Percentiles rank a stretch among this genome's conserved stretches.
phyloP scores from a whole-genome alignment of 2,329 filamentous ascomycete species.

The Alternaria sp. region DNA sequence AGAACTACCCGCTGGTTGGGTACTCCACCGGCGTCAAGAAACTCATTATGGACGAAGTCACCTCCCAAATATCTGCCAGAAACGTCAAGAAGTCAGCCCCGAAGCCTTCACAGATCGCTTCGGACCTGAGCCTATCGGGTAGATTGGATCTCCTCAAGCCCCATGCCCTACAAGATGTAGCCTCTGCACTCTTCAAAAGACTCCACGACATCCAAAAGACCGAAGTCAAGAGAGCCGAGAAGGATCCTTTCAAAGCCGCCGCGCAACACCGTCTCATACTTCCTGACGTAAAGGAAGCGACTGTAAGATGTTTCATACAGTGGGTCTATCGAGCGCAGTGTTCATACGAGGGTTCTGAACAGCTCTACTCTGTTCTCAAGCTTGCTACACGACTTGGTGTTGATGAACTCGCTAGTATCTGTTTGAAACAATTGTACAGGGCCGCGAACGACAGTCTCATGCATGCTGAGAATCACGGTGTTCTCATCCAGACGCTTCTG shows the following conservation, averaged over 20 bases:
- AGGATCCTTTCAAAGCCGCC: conserved; percentile 17
- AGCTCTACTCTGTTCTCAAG: conserved; percentile 23
- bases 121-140: not conserved
- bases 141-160: conserved; percentile 20
- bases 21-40: not conserved
- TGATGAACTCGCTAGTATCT: conserved; percentile 19
- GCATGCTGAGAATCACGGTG: conserved; percentile 4
- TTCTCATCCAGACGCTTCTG: conserved; percentile 13
- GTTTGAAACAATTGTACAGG: conserved; percentile 18
- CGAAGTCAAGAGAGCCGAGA: conserved; percentile 18
- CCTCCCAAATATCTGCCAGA: conserved; percentile 7
- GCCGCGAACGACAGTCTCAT: conserved; percentile 12
- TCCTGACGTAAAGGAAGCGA: conserved; percentile 1
- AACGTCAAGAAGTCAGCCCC: conserved; percentile 1
- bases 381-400: conserved; percentile 28
- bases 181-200: not conserved
- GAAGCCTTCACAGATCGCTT: not conserved
- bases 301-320: conserved; percentile 22
- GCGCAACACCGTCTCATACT: conserved; percentile 31
- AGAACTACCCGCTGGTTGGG: conserved; percentile 4
- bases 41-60: conserved; percentile 5
- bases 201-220: conserved; percentile 13
- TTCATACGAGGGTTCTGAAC: conserved; percentile 9
- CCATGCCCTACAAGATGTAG: conserved; percentile 14
- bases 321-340: conserved; percentile 29